A percentile compares a stretch with the other conserved stretches of the same genome.
phyloP scores from a whole-genome alignment of 2,329 filamentous ascomycete species.

The Pseudopithomyces chartarum region DNA sequence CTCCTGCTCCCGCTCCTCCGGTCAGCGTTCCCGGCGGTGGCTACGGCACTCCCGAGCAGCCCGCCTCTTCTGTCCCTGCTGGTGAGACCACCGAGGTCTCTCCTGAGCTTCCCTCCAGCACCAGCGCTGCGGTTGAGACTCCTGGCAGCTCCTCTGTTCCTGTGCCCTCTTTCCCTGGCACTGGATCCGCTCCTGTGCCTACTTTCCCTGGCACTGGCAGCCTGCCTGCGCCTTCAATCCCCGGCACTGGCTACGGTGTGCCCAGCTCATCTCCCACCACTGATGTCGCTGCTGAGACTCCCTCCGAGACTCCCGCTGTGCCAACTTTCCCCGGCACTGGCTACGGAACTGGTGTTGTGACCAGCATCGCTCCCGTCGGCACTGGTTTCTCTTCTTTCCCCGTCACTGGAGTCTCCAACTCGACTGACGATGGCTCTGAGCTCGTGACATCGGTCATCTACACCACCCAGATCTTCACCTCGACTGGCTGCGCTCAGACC shows the following conservation, averaged over 20 bases:
- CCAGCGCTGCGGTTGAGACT: not conserved
- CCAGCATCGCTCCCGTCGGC: conserved; percentile 18
- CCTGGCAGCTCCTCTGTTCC: not conserved
- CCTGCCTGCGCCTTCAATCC: not conserved
- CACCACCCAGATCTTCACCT: conserved; percentile 50
- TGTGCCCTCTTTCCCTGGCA: conserved; percentile 9
- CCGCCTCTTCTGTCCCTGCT: not conserved
- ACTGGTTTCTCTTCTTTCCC: conserved; percentile 21
- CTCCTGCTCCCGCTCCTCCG: not conserved
- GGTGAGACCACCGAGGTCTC: not conserved
- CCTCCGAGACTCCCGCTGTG: not conserved
- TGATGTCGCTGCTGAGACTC: too few relatives aligned
- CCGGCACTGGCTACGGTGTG: not conserved
- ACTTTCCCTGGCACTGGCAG: not conserved
- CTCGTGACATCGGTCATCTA: conserved; percentile 49
- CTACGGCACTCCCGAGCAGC: not conserved
- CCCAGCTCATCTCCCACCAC: not conserved
- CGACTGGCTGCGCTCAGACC: conserved; percentile 42
- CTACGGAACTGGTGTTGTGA: not conserved
- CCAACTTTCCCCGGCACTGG: not conserved
- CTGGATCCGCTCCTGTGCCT: conserved; percentile 7
- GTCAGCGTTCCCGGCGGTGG: conserved; percentile 7
- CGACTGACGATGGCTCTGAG: conserved; percentile 32
- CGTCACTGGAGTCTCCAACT: conserved; percentile 45
- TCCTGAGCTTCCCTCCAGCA: not conserved